These are phyloP conservation scores for Phycomyces nitens DNA, from an alignment of 192 early-diverging fungal species.

Conservation along the genomic window DNA sequence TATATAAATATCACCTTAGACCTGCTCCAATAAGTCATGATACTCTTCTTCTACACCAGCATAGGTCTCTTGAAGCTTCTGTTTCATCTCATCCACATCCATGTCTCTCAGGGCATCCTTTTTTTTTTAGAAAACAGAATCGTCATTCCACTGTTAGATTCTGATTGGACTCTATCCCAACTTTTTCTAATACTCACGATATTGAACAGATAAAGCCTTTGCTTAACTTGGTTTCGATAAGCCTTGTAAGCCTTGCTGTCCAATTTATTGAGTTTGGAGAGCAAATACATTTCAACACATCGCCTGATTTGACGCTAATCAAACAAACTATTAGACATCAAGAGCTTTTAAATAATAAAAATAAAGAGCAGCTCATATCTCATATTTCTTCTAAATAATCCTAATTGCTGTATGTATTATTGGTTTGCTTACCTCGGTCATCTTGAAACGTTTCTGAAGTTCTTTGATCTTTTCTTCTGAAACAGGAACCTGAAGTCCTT, in stretches of 20 bases:
- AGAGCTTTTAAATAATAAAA: neutral
- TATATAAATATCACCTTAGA: conserved; percentile 29
- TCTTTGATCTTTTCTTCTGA: conserved; percentile 38
- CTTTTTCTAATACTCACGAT: conserved; percentile 35
- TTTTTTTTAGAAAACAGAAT: neutral
- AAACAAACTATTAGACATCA: neutral
- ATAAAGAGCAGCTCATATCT: neutral
- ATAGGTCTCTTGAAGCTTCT: conserved; percentile 78
- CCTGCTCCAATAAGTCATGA: conserved; percentile 48
- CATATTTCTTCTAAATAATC: neutral
- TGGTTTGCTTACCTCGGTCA: conserved; percentile 65
- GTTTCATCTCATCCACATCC: conserved; percentile 59
- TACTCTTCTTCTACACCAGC: conserved; percentile 75
- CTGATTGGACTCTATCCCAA: neutral
- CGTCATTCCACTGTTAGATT: neutral
- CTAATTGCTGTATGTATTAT: neutral
- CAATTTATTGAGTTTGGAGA: conserved; percentile 57
- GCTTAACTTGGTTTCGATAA: conserved; percentile 83
- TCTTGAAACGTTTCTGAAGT: conserved; percentile 61
- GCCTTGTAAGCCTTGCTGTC: conserved; percentile 42
- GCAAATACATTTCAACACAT: conserved; percentile 76
- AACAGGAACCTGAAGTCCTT: conserved; percentile 61
- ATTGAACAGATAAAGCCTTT: conserved; percentile 78
- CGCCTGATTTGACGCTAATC: conserved; percentile 73
- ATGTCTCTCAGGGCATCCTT: conserved; percentile 65